Evolutionary conservation across 1,139 yeast species (phyloP).

Genomic region (Sugiyamaella pinicola): DNA sequence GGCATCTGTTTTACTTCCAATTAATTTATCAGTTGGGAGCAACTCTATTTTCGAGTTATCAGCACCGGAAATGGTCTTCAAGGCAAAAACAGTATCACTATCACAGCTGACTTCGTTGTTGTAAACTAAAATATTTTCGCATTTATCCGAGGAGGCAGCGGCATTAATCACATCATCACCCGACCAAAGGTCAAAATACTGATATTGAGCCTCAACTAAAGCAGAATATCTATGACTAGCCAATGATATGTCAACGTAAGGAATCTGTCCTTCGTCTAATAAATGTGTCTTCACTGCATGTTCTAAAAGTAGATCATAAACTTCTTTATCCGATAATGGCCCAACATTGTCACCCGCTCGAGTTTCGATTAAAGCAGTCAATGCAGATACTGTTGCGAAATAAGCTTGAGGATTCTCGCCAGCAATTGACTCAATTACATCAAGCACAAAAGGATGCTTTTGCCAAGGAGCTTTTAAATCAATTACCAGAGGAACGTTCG

Average conservation of each 20-base stretch:
- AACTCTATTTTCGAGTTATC: slow-evolving; percentile 33
- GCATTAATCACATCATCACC: slow-evolving; percentile 30
- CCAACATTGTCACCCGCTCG: slow-evolving; percentile 25
- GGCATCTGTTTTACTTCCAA: slow-evolving; percentile 51
- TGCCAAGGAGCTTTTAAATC: slow-evolving; percentile 39
- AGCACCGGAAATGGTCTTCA: slow-evolving; percentile 47
- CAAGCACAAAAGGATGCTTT: slow-evolving; percentile 51
- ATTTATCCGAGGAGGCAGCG: slow-evolving; percentile 32
- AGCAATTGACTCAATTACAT: slow-evolving; percentile 56
- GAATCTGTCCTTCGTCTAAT: slow-evolving; percentile 30
- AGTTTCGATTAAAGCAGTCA: slow-evolving; percentile 39
- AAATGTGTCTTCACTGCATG: slow-evolving; percentile 38
- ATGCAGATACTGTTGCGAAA: slow-evolving; percentile 48
- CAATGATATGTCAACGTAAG: slow-evolving; percentile 54
- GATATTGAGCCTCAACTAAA: slow-evolving; percentile 63
- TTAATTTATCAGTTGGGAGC: slow-evolving; percentile 59
- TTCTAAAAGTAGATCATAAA: slow-evolving; percentile 46
- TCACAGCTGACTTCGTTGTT: slow-evolving; percentile 60
- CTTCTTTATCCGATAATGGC: slow-evolving; percentile 44
- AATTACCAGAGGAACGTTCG: slow-evolving; percentile 20
- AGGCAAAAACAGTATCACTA: slow-evolving; percentile 67
- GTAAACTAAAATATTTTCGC: slow-evolving; percentile 55
- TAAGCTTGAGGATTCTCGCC: slow-evolving; percentile 54
- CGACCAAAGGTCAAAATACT: slow-evolving; percentile 47
- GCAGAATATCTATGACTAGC: slow-evolving; percentile 61